Evolutionary conservation across 805 yeast genomes (phyloP), one percentile per base, ranked within the genome.

Genomic region (Candida yuanshanica): DNA sequence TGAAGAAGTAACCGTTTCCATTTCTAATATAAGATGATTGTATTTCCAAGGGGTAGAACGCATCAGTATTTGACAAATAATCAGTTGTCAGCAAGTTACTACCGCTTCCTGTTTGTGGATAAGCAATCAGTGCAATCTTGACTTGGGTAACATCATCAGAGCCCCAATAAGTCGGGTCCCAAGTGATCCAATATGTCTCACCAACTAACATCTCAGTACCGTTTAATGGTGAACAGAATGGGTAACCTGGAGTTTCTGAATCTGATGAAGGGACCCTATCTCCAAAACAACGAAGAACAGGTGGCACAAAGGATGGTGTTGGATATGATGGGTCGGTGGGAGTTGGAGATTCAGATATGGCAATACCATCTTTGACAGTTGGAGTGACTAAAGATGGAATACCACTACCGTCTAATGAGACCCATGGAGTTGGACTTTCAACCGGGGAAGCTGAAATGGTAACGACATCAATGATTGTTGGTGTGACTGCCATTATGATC

Each of bases 181-280:
- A 69, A 13, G 74, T 69, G 44, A 69, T 52, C 72, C 74, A 70
- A 50, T 70, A 70, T 8, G 70, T 69, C 53, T 70, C 71, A 31
- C 74, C 75, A 32, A 64, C 65, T n/a, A 70, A 59, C 38, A 67
- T 50, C 50, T 69, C 74, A 8, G 74, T 59, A 36, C 69, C 71
- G 47, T 66, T 64, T 11, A 42, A 41, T 11, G 60, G 58, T 17
- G 69, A 55, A 50, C 75, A 70, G 59, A 70, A 69, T 34, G 75
- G 74, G 41, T 61, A 62, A 3, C 63, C 63, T 13, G 53, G 54
- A 6, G 51, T 33, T 36, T 44, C 49, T 14, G 50, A 42, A 25
- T 42, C 47, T 18, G 49, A 40, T 23, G 26, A 38, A 25, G 72
- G 72, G 24, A 67, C 64, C 47, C 70, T 59, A 36, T 65, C 70